Percentiles rank a stretch among this genome's conserved stretches.
These are phyloP conservation scores for Corymbia citriodora DNA, from an alignment of 441 rosid genomes.

Conservation along the genomic window DNA sequence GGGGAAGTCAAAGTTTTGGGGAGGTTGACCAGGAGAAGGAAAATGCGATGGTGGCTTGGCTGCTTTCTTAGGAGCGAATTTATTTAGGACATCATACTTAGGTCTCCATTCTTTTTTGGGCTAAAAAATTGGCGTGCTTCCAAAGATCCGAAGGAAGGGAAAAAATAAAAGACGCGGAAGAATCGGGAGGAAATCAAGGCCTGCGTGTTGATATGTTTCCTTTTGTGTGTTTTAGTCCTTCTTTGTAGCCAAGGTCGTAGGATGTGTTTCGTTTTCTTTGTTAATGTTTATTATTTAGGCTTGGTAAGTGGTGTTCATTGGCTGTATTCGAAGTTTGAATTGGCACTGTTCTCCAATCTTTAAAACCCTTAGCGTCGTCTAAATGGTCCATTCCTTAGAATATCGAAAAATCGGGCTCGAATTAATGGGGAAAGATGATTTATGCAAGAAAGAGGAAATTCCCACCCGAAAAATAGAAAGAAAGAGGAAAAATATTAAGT, in stretches of 20 bases:
- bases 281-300: not conserved
- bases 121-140: not conserved
- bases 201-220: not conserved
- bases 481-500: not conserved
- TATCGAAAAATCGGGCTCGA: not conserved
- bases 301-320: not conserved
- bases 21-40: slow-evolving; percentile 27
- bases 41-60: slow-evolving; percentile 30
- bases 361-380: not conserved
- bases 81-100: not conserved
- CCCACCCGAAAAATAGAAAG: not conserved
- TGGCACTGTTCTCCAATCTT: not conserved
- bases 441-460: not conserved
- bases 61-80: not conserved
- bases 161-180: not conserved
- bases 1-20: slow-evolving; percentile 1
- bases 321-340: not conserved
- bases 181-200: not conserved
- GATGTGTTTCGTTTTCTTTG: not conserved
- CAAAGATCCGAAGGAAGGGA: not conserved
- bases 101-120: not conserved
- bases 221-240: not conserved
- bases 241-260: not conserved
- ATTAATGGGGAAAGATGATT: not conserved
- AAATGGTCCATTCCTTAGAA: not conserved